Conservation (phyloP, 345 rosid species). For the Physaria fendleri region DNA sequence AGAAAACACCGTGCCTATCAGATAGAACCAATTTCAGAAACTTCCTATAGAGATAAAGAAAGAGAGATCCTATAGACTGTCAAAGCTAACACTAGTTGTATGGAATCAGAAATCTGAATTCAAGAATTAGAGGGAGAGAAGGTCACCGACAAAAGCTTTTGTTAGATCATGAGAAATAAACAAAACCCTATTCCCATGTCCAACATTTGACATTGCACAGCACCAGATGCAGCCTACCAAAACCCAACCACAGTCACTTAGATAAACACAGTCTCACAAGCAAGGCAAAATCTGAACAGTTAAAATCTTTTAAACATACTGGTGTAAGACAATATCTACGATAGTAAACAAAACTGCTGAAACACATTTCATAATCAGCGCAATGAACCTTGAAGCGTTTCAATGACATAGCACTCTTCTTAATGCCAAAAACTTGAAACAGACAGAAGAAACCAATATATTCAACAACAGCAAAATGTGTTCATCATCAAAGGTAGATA, state of each 20-base stretch:
- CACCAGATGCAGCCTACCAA: slow-evolving; percentile 88
- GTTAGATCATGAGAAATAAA: background rate
- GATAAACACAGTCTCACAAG: background rate
- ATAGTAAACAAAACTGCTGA: background rate
- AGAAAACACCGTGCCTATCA: background rate
- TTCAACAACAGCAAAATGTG: slow-evolving; percentile 5
- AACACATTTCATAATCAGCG: background rate
- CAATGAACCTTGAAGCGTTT: background rate
- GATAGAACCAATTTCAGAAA: background rate
- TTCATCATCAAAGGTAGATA: background rate
- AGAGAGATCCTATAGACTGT: no score
- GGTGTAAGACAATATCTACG: background rate
- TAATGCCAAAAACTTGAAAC: background rate
- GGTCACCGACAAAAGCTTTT: slow-evolving; percentile 12
- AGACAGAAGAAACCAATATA: background rate
- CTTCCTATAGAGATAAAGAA: no score
- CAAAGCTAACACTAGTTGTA: no score
- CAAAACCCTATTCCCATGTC: slow-evolving; percentile 44
- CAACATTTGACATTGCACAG: slow-evolving; percentile 95
- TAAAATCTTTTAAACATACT: background rate
- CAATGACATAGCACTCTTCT: background rate
- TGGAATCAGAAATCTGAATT: no score
- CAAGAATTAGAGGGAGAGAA: background rate
- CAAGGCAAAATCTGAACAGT: background rate
- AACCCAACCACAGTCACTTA: slow-evolving; percentile 9